Conservation (phyloP, 2,329 filamentous ascomycete genomes). For the Chaetomiaceae sp. region DNA sequence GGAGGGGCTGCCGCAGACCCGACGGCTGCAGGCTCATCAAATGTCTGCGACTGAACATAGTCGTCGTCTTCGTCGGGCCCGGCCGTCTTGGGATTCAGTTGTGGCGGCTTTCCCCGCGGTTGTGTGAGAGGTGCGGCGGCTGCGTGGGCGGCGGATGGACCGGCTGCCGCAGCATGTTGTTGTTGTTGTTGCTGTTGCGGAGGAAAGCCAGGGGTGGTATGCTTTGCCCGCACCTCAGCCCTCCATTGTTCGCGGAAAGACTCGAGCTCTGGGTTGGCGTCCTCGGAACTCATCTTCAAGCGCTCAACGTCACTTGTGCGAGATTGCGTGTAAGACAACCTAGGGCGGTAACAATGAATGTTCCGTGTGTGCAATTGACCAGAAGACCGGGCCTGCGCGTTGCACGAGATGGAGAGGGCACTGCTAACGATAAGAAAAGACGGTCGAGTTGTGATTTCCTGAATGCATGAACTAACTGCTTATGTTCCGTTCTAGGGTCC, state of each 20-base stretch:
- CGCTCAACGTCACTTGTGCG: too few species aligned
- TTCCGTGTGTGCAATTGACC: too few species aligned
- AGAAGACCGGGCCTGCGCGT: too few species aligned
- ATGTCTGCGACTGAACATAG: constrained; percentile 30
- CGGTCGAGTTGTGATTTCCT: too few species aligned
- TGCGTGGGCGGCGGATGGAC: constrained; percentile 7
- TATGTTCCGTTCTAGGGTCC: too few species aligned
- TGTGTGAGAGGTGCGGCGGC: not conserved
- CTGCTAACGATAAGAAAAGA: too few species aligned
- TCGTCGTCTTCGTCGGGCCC: constrained; percentile 27
- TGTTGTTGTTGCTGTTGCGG: constrained; percentile 8
- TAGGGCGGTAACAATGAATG: too few species aligned
- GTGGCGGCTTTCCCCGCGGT: constrained; percentile 12
- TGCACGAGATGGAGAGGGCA: too few species aligned
- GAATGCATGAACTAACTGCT: too few species aligned
- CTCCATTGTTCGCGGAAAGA: constrained; percentile 81
- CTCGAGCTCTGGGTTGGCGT: constrained; percentile 67
- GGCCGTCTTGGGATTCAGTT: constrained; percentile 23
- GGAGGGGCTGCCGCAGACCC: constrained; percentile 16
- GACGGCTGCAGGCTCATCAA: constrained; percentile 29
- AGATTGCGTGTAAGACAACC: too few species aligned
- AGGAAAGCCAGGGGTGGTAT: constrained; percentile 6
- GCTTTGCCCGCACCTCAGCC: constrained; percentile 60
- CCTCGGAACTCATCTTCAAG: constrained; percentile 27
- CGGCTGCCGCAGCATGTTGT: not conserved